Evolutionary conservation across 164 flowering plant species (phyloP).

Genomic region (Saururus chinensis): DNA sequence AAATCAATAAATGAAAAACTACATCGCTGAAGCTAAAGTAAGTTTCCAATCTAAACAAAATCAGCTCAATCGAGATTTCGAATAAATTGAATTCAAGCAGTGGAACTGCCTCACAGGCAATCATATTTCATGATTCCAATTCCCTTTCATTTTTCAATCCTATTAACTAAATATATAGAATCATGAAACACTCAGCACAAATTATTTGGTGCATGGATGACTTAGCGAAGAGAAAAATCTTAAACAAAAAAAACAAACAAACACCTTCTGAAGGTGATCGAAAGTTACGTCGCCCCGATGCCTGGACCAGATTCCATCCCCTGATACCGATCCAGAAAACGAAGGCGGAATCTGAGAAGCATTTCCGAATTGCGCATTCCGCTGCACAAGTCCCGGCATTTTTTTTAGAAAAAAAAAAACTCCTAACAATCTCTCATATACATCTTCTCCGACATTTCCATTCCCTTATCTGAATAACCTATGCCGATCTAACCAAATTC

Average conservation of each 20-base stretch:
- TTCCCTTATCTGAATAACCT: too few species aligned
- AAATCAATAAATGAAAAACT: too few species aligned
- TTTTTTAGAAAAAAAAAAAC: slow-evolving; percentile 1
- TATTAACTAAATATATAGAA: too few species aligned
- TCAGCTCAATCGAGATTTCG: background rate
- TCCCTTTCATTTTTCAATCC: background rate
- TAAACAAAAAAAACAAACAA: slow-evolving; percentile 1
- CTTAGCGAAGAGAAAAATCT: background rate
- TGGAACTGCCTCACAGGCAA: background rate
- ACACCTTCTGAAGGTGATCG: slow-evolving; percentile 92
- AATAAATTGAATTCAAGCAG: background rate
- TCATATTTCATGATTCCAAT: background rate
- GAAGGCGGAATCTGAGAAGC: slow-evolving; percentile 10
- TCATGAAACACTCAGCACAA: background rate
- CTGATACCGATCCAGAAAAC: slow-evolving; percentile 23
- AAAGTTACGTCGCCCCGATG: slow-evolving; percentile 59
- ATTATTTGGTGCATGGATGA: background rate
- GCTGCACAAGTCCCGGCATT: slow-evolving; percentile 31
- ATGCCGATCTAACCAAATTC: too few species aligned
- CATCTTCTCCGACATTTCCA: too few species aligned
- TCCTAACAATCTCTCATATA: too few species aligned
- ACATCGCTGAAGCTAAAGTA: background rate
- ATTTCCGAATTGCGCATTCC: slow-evolving; percentile 21
- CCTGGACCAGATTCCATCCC: slow-evolving; percentile 78
- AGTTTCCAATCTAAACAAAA: background rate